Evolutionary conservation across 2,329 filamentous ascomycete genomes (phyloP), one percentile per base, ranked within the genome.

Genomic region (Septoria petroselini): DNA sequence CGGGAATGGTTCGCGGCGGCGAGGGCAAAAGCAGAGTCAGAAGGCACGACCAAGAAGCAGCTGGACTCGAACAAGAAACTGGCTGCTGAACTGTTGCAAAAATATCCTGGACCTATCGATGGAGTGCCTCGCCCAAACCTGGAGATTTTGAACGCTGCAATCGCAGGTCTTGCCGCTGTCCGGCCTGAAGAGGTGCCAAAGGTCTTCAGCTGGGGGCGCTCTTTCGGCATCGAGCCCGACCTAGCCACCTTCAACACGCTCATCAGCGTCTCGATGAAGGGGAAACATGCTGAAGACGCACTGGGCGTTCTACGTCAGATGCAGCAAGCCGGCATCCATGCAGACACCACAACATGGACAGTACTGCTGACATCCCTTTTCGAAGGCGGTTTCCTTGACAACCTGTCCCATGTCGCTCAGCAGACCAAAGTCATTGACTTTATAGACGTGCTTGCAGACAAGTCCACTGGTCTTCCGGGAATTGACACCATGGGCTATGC

Each of bases 81-180:
- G 21, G 25, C 38, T 21, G 62, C 23, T 19, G 47, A 58, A 6
- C 45, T 60, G 40, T 51, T 63, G 3, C 47, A 48, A 4, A 52
- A 45, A 14, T 63, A 57, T 40, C 39, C 58, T 6, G 57, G 57
- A 8, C 52, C 65, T 14, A 47, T 68, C 18, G 68, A 70, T 47
- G 68, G 60, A 2, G 76, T 76, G 4, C 74, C 82, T 5, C 74
- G 80, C 54, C 87, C 85, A 1, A 77, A 71, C 9, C 80, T 84
- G 39, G 77, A 76, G 48, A 78, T 82, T 1, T 73, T 93, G 68
- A 91, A 93, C 62, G 80, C 84, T 6, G 82, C 81, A 8, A 73
- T 91, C 41, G 74, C 76, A n/a, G 82, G 79, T 2, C 70, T 91
- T 11, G 69, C 86, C 69, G 3, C 65, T 68, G n/a, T 60, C 68